Conservation (phyloP, 2,329 filamentous ascomycete species). For the Pyrenophora seminiperda region DNA sequence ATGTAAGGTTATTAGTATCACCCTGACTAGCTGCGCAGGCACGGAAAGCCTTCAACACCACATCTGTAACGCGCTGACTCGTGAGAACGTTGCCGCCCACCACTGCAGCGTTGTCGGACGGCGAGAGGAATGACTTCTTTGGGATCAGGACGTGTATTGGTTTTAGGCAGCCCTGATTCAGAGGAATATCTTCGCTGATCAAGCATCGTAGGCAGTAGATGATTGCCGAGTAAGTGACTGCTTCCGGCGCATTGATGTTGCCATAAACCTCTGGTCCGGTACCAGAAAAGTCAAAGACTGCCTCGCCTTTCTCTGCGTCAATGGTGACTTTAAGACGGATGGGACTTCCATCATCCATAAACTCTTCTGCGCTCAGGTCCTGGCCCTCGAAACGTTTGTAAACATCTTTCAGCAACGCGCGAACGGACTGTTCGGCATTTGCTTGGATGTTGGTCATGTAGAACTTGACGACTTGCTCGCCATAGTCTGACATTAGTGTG, state of each 20-base stretch:
- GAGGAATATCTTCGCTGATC: constrained; percentile 79
- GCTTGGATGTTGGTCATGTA: constrained; percentile 84
- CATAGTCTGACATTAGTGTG: constrained; percentile 76
- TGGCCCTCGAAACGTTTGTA: constrained; percentile 69
- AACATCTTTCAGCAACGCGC: constrained; percentile 74
- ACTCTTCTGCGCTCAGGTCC: constrained; percentile 75
- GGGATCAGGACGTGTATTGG: constrained; percentile 78
- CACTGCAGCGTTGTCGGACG: constrained; percentile 76
- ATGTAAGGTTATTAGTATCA: constrained; percentile 83
- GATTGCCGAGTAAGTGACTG: constrained; percentile 81
- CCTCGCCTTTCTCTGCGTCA: constrained; percentile 73
- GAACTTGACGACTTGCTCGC: constrained; percentile 75
- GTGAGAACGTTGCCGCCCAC: constrained; percentile 85
- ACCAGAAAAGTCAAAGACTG: constrained; percentile 77
- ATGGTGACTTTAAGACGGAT: constrained; percentile 78
- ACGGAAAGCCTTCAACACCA: constrained; percentile 78
- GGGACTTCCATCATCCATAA: constrained; percentile 85
- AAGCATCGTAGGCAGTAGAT: constrained; percentile 84
- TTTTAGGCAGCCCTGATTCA: constrained; percentile 83
- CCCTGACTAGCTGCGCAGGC: constrained; percentile 81
- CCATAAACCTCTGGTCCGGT: constrained; percentile 80
- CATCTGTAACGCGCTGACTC: constrained; percentile 77
- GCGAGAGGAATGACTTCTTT: constrained; percentile 72
- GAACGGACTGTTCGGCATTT: constrained; percentile 78
- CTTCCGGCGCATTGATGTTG: constrained; percentile 81